A percentile compares a stretch with the other conserved stretches of the same genome.
phyloP scores from a whole-genome alignment of 305 asterid species.

The Salvia sclarea region DNA sequence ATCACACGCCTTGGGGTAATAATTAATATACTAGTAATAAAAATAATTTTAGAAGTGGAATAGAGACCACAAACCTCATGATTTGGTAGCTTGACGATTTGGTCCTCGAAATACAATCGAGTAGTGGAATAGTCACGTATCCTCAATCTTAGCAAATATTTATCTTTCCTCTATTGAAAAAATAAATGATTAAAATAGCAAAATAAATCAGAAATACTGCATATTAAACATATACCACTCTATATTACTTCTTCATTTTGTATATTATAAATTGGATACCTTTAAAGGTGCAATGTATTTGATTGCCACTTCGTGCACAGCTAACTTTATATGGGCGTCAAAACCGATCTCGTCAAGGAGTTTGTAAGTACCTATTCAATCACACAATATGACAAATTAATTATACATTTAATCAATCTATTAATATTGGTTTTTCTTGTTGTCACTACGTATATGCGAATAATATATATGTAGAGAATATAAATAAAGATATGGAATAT shows the following conservation, averaged over 20 bases:
- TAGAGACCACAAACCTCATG: background rate
- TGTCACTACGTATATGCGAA: too few species aligned
- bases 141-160: background rate
- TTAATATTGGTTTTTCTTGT: too few species aligned
- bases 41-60: too few species aligned
- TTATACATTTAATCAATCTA: background rate
- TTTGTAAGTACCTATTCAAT: background rate
- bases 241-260: too few species aligned
- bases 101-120: constrained; percentile 4
- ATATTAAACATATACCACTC: too few species aligned
- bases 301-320: background rate
- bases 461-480: too few species aligned
- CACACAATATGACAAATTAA: background rate
- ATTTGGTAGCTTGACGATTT: constrained; percentile 3
- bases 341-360: background rate
- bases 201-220: too few species aligned
- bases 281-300: constrained; percentile 21
- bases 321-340: background rate
- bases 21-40: too few species aligned
- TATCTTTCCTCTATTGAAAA: background rate
- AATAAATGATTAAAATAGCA: background rate
- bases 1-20: too few species aligned
- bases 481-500: too few species aligned
- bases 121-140: background rate
- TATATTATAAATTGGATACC: background rate